Base-by-base conservation (phyloP, 495 filamentous ascomycete species). In the Astrothelium subdiscretum region DNA sequence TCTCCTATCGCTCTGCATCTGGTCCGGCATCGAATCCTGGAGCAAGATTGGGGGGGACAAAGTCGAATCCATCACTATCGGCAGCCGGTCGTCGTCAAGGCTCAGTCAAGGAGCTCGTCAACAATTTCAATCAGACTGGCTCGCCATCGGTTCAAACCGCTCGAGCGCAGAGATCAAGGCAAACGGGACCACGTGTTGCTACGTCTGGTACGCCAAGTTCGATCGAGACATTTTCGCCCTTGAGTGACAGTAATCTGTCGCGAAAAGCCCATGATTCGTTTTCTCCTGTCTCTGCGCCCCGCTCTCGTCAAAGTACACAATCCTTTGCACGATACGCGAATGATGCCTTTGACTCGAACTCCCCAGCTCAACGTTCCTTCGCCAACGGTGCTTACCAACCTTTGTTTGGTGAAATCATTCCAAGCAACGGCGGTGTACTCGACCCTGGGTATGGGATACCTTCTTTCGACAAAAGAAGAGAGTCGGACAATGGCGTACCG, bases 51-150 rank as follows among this genome's bases (percentile, higher is more conserved):
- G 48, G 22, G 3, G 48, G 48, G 22, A 29, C 48, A 26, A 26
- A 29, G 20, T 54, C 48, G 48, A 54, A 54, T 29, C 48, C 48
- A 54, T 26, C 48, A 3, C 15, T 54, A 24, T 54, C 48, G 4
- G 48, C 6, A 8, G 22, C 24, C 8, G 48, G 48, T 29, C 48
- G 48, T 3, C 48, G 48, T 29, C 48, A 54, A 54, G 72, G 81
- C 4, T 80, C 80, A 13, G 83, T 86, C 69, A 83, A 81, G 72
- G 80, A 86, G 48, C 77, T 87, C 24, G 76, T 85, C 51, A 80
- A 82, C 70, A 80, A 77, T 32, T 86, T 87, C 72, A 83, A 87
- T 67, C 79, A 81, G 54, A 48, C 59, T 31, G 65, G 60, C 13
- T 60, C 58, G 15, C 57, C 29, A 15, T n/a, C 18, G 22, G 24